A percentile compares a stretch with the other conserved stretches of the same genome.
phyloP scores from a whole-genome alignment of 176 grass and related monocot species.

The Saccharum spontaneum region DNA sequence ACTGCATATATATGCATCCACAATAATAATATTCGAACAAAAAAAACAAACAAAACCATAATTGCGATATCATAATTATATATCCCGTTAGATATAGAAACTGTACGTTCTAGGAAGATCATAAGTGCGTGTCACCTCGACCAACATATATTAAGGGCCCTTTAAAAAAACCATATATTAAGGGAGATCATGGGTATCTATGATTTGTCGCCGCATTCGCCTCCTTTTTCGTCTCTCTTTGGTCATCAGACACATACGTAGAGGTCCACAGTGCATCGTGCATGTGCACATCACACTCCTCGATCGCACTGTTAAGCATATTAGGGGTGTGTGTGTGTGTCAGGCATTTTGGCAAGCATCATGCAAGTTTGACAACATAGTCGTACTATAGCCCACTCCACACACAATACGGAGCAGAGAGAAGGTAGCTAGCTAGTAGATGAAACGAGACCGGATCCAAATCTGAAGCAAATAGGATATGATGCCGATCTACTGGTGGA shows the following conservation, averaged over 20 bases:
- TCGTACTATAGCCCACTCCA: no score
- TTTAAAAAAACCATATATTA: no score
- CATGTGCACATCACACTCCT: conserved; percentile 10
- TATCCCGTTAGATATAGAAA: background rate
- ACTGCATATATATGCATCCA: no score
- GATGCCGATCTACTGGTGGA: no score
- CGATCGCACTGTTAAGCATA: conserved; percentile 7
- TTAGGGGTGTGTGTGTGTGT: background rate
- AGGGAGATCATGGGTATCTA: background rate
- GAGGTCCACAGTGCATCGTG: background rate
- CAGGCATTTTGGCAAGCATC: background rate
- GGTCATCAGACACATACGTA: background rate
- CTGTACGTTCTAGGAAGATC: background rate
- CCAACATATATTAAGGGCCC: background rate
- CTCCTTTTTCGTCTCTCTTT: background rate
- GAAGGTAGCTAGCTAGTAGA: background rate
- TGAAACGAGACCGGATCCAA: background rate
- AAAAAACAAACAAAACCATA: background rate
- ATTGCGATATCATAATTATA: background rate
- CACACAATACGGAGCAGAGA: no score
- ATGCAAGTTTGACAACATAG: background rate
- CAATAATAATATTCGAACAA: no score
- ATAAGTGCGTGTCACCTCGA: background rate
- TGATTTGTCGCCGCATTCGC: background rate
- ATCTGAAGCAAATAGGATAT: background rate